Evolutionary conservation across 768 basidiomycete genomes (phyloP).

Genomic region (Tephrocybe sp.): DNA sequence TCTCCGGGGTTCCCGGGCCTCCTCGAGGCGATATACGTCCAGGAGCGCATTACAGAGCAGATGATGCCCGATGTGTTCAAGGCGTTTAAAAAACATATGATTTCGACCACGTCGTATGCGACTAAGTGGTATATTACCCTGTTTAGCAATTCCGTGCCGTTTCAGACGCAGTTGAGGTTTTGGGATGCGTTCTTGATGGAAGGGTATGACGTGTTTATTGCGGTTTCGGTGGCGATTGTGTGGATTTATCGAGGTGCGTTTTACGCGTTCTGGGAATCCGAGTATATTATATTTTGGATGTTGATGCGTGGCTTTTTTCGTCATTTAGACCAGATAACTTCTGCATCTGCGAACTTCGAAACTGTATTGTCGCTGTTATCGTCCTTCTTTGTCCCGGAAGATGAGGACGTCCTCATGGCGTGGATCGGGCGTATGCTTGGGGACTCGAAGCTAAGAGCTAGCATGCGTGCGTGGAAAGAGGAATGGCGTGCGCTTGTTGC

Average conservation of each 20-base stretch:
- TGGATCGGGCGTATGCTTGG: constrained; percentile 72
- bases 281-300: neutral
- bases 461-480: constrained; percentile 72
- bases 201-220: constrained; percentile 84
- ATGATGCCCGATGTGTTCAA: constrained; percentile 89
- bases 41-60: constrained; percentile 83
- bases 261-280: neutral
- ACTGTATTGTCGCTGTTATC: constrained; percentile 88
- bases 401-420: constrained; percentile 75
- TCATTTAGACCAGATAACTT: constrained; percentile 74
- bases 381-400: constrained; percentile 92
- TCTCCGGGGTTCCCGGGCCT: constrained; percentile 94
- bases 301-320: neutral
- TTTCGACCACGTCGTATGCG: constrained; percentile 92
- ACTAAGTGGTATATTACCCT: constrained; percentile 99
- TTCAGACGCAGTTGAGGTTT: constrained; percentile 88
- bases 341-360: constrained; percentile 81
- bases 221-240: constrained; percentile 82
- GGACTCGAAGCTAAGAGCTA: constrained; percentile 62
- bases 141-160: constrained; percentile 93
- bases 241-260: constrained; percentile 85
- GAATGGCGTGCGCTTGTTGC: constrained; percentile 78
- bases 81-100: constrained; percentile 84
- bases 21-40: constrained; percentile 93
- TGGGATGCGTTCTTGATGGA: constrained; percentile 96